Conservation (phyloP, 257 asterid genomes). For the Rhazya stricta region DNA sequence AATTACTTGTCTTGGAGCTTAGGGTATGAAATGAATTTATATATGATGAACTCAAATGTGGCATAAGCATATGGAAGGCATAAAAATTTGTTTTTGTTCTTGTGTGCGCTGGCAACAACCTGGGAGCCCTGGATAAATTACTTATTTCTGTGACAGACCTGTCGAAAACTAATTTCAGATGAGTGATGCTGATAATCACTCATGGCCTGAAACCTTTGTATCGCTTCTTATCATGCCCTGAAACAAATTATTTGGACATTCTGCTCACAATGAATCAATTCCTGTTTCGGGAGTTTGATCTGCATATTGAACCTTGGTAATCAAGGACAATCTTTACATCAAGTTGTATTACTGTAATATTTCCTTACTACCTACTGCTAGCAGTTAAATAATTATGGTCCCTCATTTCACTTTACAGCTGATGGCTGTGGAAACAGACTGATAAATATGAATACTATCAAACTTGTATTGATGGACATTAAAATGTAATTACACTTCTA, state of each 20-base stretch:
- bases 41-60: neutral
- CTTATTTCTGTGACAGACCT: neutral
- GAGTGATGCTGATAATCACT: neutral
- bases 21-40: too few species aligned
- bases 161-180: neutral
- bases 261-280: neutral
- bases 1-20: too few species aligned
- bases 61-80: neutral
- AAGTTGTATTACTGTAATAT: neutral
- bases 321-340: too few species aligned
- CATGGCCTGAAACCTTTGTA: neutral
- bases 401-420: too few species aligned
- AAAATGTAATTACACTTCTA: too few species aligned
- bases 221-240: neutral
- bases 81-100: neutral
- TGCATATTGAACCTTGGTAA: neutral
- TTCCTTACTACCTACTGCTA: too few species aligned
- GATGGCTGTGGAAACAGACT: too few species aligned
- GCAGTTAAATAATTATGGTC: too few species aligned
- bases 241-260: neutral
- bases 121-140: neutral
- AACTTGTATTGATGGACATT: too few species aligned
- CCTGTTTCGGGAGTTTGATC: neutral
- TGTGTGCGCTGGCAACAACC: neutral
- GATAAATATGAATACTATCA: too few species aligned